phyloP scores from a whole-genome alignment of 2,329 filamentous ascomycete genomes.

The Aspergillus ochraceoroseus region DNA sequence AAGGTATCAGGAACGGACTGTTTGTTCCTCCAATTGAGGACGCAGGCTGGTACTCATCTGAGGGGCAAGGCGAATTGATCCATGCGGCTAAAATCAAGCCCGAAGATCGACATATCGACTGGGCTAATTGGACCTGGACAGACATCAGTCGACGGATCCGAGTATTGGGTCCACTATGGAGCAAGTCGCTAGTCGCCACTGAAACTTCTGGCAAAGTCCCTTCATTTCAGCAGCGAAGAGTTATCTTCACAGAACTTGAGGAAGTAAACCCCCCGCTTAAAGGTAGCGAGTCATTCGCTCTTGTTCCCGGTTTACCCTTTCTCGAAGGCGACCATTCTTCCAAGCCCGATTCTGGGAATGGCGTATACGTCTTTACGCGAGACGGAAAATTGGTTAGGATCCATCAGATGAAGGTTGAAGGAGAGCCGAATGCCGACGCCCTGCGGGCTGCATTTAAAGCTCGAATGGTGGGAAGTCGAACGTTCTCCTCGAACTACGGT shows the following conservation, averaged over 20 bases:
- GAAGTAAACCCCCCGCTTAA: constrained; percentile 28
- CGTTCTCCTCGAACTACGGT: constrained; percentile 24
- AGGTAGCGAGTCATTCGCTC: constrained; percentile 25
- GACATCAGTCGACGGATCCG: constrained; percentile 54
- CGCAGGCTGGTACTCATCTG: constrained; percentile 26
- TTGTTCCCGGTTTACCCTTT: constrained; percentile 39
- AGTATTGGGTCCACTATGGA: constrained; percentile 66
- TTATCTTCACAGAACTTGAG: constrained; percentile 39
- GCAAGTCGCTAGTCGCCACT: constrained; percentile 30
- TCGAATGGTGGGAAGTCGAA: constrained; percentile 33
- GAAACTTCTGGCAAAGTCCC: constrained; percentile 17
- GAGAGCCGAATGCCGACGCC: constrained; percentile 33
- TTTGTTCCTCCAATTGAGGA: constrained; percentile 60
- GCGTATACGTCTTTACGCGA: constrained; percentile 36
- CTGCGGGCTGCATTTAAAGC: constrained; percentile 40
- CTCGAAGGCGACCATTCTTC: constrained; percentile 26
- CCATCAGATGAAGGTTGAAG: constrained; percentile 41
- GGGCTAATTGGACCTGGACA: constrained; percentile 50
- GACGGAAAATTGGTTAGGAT: constrained; percentile 37
- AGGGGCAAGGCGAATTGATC: constrained; percentile 26
- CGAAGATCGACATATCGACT: constrained; percentile 59
- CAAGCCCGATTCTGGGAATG: constrained; percentile 25
- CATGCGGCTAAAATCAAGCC: constrained; percentile 71
- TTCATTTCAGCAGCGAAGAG: constrained; percentile 30
- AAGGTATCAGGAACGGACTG: constrained; percentile 57